Base-by-base conservation (phyloP, 2,329 filamentous ascomycete species). In the Sporothrix phasma region DNA sequence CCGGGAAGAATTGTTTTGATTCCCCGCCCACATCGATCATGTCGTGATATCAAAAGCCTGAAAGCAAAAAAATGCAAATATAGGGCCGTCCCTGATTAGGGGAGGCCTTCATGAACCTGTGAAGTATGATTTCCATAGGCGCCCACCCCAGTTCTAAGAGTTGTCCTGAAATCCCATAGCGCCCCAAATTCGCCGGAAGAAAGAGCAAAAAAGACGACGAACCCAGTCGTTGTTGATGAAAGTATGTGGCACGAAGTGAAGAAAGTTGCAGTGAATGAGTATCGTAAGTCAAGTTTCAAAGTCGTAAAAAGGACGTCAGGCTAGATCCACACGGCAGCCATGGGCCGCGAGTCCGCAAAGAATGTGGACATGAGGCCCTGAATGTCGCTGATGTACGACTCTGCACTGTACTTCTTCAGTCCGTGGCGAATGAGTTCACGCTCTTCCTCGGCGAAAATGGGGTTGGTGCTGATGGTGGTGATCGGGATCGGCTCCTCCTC, bases 361-460 rank as follows among this genome's bases (percentile, higher is more conserved):
- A 88, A 85, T 65, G 78, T 81, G 59, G 80, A 75, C 70, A 88
- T 81, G 15, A 96, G 76, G 64, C 82, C 84, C 68, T 89, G 82
- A 64, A 97, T 88, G 73, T 96, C 92, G 51, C 80, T 78, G 66
- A 95, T 77, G 76, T 99, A 99, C 71, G 96, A 92, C 59, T 90
- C 85, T 10, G 90, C 89, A 51, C 81, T 82, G 74, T 91, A 89
- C 70, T 87, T 88, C 70, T 80, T 81, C 5, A 97, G 81, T 2
- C 90, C 90, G 67, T 84, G 85, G 26, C 82, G 80, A 65, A 81
- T 75, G 72, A 97, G 84, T 65, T 87, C 84, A 68, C 84, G 79
- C 71, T 90, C 82, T 74, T 95, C 91, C 63, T 90, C 88, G 51
- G 92, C 88, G 45, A 87, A 77, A 22, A 65, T 19, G 37, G 54